Conservation (phyloP, 495 filamentous ascomycete genomes). For the Penicillium samsonianum region DNA sequence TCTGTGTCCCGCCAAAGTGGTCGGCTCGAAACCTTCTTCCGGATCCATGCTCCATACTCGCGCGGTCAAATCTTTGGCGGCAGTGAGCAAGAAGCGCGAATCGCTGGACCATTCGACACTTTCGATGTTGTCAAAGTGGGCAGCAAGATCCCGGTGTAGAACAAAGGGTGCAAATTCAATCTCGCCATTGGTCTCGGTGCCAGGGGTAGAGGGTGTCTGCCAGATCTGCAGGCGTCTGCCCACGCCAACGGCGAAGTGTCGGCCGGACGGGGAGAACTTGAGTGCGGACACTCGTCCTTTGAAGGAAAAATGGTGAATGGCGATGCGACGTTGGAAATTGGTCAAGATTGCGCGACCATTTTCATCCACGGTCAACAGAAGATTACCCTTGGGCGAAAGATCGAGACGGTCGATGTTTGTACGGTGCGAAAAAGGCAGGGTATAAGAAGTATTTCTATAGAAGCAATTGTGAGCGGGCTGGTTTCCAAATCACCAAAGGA, state of each 20-base stretch:
- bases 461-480: constrained; percentile 7
- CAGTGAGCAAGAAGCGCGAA: constrained; percentile 88
- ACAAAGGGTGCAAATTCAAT: constrained; percentile 95
- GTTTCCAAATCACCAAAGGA: not conserved
- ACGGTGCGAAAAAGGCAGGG: constrained; percentile 90
- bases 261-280: constrained; percentile 88
- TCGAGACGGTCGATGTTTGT: constrained; percentile 87
- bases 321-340: constrained; percentile 79
- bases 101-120: constrained; percentile 93
- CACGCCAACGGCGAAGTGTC: constrained; percentile 82
- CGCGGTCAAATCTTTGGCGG: constrained; percentile 88
- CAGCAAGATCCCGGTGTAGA: constrained; percentile 77
- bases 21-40: constrained; percentile 86
- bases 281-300: constrained; percentile 78
- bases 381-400: constrained; percentile 82
- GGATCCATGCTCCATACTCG: constrained; percentile 91
- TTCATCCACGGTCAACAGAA: constrained; percentile 90
- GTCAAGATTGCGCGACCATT: constrained; percentile 91
- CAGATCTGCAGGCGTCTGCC: constrained; percentile 88
- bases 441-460: constrained; percentile 88
- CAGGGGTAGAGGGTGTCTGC: constrained; percentile 89
- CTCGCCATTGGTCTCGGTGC: constrained; percentile 72
- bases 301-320: constrained; percentile 93
- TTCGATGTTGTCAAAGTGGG: constrained; percentile 83
- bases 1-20: constrained; percentile 83